Conservation (phyloP, 2,329 filamentous ascomycete species). For the Hypoxylon sp. region DNA sequence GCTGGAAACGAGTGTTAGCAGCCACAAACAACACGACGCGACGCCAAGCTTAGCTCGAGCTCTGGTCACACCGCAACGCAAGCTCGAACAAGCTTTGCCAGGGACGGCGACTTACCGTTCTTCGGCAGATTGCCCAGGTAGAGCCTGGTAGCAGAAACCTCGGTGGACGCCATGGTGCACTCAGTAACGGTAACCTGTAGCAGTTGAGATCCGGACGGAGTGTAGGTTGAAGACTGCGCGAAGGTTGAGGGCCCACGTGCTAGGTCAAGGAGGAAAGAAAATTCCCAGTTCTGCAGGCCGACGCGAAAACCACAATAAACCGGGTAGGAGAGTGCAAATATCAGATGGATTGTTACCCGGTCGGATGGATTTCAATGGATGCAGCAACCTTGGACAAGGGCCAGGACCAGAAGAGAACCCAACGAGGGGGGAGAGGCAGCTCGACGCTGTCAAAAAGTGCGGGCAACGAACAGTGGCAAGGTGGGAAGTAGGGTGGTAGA, state of each 20-base stretch:
- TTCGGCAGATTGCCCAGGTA: conserved; percentile 98
- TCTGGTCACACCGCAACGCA: conserved; percentile 23
- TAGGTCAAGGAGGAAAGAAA: conserved; percentile 3
- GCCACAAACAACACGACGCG: conserved; percentile 16
- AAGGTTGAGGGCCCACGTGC: conserved; percentile 19
- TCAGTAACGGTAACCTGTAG: conserved; percentile 18
- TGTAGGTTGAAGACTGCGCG: conserved; percentile 5
- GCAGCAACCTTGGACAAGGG: background rate
- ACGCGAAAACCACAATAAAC: conserved; percentile 28
- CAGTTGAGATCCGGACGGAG: conserved; percentile 19
- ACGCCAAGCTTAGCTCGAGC: conserved; percentile 34
- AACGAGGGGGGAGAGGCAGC: conserved; percentile 24
- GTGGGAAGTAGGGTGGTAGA: conserved; percentile 16
- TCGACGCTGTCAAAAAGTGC: conserved; percentile 24
- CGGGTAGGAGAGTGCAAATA: conserved; percentile 9
- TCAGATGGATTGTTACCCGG: conserved; percentile 18
- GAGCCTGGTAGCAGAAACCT: conserved; percentile 94
- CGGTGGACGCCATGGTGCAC: conserved; percentile 48
- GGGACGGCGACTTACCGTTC: conserved; percentile 76
- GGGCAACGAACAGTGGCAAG: conserved; percentile 16
- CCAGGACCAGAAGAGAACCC: conserved; percentile 20
- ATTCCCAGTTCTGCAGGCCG: conserved; percentile 13
- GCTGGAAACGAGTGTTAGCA: conserved; percentile 43
- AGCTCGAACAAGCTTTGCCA: conserved; percentile 19
- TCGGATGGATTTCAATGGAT: conserved; percentile 51